Conservation (phyloP, 495 filamentous ascomycete genomes). For the Mytilinidion resinicola region DNA sequence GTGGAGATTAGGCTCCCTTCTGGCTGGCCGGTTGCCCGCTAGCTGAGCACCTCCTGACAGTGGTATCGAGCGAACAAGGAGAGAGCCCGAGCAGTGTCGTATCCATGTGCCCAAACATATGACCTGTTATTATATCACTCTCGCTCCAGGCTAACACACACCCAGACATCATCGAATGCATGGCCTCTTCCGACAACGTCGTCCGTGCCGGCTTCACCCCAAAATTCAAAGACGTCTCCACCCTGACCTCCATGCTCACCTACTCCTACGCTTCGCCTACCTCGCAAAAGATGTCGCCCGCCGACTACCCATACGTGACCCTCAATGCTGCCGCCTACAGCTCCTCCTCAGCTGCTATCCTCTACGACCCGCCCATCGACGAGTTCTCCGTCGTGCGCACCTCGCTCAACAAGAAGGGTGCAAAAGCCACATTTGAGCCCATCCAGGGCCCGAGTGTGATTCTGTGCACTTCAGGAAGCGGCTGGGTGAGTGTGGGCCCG, state of each 20-base stretch:
- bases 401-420: conserved; percentile 59
- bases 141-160: not conserved
- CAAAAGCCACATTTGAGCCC: conserved; percentile 78
- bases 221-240: conserved; percentile 94
- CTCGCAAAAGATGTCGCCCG: conserved; percentile 84
- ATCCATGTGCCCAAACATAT: no score
- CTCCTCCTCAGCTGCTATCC: conserved; percentile 56
- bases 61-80: no score
- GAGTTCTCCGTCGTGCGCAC: conserved; percentile 90
- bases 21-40: no score
- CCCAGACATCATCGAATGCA: conserved; percentile 91
- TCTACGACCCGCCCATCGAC: conserved; percentile 95
- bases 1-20: not conserved
- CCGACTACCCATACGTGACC: conserved; percentile 74
- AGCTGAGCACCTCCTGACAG: no score
- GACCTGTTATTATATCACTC: no score
- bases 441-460: conserved; percentile 87
- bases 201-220: conserved; percentile 96
- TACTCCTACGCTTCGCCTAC: conserved; percentile 90
- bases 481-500: conserved; percentile 74
- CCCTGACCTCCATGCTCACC: conserved; percentile 85
- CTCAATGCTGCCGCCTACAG: conserved; percentile 73
- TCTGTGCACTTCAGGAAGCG: conserved; percentile 78
- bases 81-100: no score
- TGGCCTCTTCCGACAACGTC: conserved; percentile 96